phyloP scores from a whole-genome alignment of 371 early-diverging fungal genomes.

The Batkoa obscura region DNA sequence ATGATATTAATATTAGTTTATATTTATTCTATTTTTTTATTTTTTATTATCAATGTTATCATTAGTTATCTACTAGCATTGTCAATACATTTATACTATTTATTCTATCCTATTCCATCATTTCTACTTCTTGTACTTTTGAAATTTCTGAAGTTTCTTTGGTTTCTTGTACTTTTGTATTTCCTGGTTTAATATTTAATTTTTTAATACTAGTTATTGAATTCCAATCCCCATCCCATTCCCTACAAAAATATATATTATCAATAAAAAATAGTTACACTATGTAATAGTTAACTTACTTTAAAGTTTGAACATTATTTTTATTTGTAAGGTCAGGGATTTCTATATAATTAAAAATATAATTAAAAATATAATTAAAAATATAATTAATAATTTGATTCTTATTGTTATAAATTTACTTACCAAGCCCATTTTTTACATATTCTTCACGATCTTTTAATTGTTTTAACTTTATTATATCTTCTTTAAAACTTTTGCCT shows the following conservation, averaged over 20 bases:
- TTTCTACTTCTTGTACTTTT: too few species aligned
- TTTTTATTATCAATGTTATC: too few species aligned
- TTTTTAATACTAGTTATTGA: not conserved
- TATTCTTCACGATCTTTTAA: not conserved
- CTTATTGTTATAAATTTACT: too few species aligned
- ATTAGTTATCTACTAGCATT: too few species aligned
- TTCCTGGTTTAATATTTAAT: not conserved
- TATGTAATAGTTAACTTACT: not conserved
- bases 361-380: not conserved
- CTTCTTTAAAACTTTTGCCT: not conserved
- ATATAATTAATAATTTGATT: too few species aligned
- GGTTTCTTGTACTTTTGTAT: too few species aligned
- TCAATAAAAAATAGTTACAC: not conserved
- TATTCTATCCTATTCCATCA: too few species aligned
- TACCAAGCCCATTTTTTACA: not conserved
- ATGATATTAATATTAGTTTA: too few species aligned
- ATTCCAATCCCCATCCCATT: conserved; percentile 7
- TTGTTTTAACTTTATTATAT: not conserved
- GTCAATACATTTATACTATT: too few species aligned
- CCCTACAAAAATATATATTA: not conserved
- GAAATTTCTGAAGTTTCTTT: too few species aligned
- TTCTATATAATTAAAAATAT: not conserved
- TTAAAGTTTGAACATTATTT: not conserved
- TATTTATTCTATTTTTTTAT: too few species aligned
- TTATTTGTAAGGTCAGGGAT: not conserved